Evolutionary conservation across 2,329 filamentous ascomycete species (phyloP).

Genomic region (Endothia cerciana): DNA sequence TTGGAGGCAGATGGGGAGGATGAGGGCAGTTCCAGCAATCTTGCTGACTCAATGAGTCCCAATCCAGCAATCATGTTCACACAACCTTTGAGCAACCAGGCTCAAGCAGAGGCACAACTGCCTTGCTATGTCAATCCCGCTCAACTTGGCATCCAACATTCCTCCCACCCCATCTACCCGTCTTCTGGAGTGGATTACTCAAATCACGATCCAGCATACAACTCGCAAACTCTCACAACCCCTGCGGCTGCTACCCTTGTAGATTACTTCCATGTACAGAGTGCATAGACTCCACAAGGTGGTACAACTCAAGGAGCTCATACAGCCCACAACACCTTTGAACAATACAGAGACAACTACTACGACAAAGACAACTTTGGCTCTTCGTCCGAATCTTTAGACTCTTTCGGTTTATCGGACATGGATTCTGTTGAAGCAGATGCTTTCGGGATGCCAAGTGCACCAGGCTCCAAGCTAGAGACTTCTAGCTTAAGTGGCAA

Average conservation of each 20-base stretch:
- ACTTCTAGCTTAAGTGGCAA: not conserved
- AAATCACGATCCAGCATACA: not conserved
- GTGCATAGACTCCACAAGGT: not conserved
- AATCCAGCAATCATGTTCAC: not conserved
- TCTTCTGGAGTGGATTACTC: not conserved
- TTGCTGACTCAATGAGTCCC: too few relatives aligned
- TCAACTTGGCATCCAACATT: not conserved
- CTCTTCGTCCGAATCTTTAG: not conserved
- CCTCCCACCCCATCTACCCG: not conserved
- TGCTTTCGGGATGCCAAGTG: not conserved
- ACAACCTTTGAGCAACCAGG: too few relatives aligned
- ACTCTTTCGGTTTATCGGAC: not conserved
- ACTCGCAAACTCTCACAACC: not conserved
- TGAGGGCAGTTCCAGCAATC: not conserved
- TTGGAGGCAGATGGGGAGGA: not conserved
- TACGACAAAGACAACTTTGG: not conserved
- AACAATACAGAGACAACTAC: not conserved
- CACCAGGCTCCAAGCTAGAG: not conserved
- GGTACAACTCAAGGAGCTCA: not conserved
- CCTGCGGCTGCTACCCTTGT: not conserved
- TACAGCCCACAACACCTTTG: not conserved
- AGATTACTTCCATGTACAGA: not conserved
- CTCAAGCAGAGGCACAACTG: too few relatives aligned
- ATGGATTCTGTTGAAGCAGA: not conserved
- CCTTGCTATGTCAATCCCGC: not conserved